These are phyloP conservation scores for Lentinula detonsa DNA, from an alignment of 768 basidiomycete genomes.

Conservation along the genomic window DNA sequence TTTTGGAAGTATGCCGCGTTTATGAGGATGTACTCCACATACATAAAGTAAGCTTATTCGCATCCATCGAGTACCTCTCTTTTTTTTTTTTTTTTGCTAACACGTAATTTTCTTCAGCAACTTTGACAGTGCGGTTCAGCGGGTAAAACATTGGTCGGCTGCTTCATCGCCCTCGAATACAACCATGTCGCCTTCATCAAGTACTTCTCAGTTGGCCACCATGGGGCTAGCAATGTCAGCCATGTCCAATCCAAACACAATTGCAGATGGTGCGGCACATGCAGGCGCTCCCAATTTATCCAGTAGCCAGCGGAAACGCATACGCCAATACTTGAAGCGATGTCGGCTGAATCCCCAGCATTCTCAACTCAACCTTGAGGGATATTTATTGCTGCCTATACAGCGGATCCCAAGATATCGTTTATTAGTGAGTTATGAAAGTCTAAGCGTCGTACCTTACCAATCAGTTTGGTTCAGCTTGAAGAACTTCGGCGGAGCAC, in stretches of 20 bases:
- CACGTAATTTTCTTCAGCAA: slow-evolving; percentile 48
- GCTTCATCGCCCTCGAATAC: slow-evolving; percentile 30
- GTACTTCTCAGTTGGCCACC: slow-evolving; percentile 56
- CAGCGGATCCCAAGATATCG: slow-evolving; percentile 98
- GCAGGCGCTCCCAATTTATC: slow-evolving; percentile 53
- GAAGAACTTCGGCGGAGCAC: slow-evolving; percentile 84
- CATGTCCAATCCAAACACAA: slow-evolving; percentile 36
- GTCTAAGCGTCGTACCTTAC: not conserved
- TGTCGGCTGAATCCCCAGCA: slow-evolving; percentile 87
- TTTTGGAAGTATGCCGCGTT: slow-evolving; percentile 95
- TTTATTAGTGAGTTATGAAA: slow-evolving; percentile 58
- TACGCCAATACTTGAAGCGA: slow-evolving; percentile 84
- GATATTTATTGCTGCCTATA: slow-evolving; percentile 89
- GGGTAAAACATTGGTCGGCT: slow-evolving; percentile 82
- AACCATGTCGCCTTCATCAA: slow-evolving; percentile 52
- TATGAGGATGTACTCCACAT: slow-evolving; percentile 98
- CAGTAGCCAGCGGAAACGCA: slow-evolving; percentile 80
- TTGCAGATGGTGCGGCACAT: slow-evolving; percentile 33
- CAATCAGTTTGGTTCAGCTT: slow-evolving; percentile 38
- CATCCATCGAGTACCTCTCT: not conserved
- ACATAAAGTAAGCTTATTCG: slow-evolving; percentile 75
- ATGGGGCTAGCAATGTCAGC: slow-evolving; percentile 54
- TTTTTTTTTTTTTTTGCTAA: not conserved
- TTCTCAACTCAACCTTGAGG: slow-evolving; percentile 90
- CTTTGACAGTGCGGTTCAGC: slow-evolving; percentile 88